These are phyloP conservation scores for Phytophthora pinifolia DNA, from an alignment of 352 stramenopile species.

Conservation along the genomic window DNA sequence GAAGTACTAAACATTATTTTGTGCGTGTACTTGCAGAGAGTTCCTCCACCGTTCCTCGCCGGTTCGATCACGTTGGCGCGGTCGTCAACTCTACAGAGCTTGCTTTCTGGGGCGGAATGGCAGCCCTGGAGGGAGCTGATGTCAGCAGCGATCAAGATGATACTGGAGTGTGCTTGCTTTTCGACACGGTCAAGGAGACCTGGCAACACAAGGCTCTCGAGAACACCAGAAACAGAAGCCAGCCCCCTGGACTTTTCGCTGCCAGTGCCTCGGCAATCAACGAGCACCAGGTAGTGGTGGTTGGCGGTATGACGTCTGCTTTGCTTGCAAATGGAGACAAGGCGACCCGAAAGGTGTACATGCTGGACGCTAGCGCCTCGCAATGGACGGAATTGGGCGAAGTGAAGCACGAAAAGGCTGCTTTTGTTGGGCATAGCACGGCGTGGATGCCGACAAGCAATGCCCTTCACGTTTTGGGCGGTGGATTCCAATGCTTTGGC, in stretches of 20 bases:
- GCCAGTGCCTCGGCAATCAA: slow-evolving; percentile 49
- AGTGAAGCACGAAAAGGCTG: slow-evolving; percentile 44
- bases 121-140: slow-evolving; percentile 37
- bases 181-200: slow-evolving; percentile 45
- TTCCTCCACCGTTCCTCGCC: slow-evolving; percentile 10
- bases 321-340: slow-evolving; percentile 39
- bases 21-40: slow-evolving; percentile 19
- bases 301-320: slow-evolving; percentile 51
- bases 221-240: slow-evolving; percentile 33
- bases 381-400: slow-evolving; percentile 59
- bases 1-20: neutral
- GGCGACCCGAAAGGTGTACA: slow-evolving; percentile 53
- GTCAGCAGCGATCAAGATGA: slow-evolving; percentile 18
- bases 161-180: slow-evolving; percentile 38
- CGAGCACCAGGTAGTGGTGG: slow-evolving; percentile 56
- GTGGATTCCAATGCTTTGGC: slow-evolving; percentile 84
- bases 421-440: slow-evolving; percentile 57
- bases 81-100: slow-evolving; percentile 53
- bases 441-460: slow-evolving; percentile 49
- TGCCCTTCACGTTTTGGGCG: slow-evolving; percentile 58
- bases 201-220: slow-evolving; percentile 47
- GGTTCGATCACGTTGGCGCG: slow-evolving; percentile 66
- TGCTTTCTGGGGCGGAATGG: slow-evolving; percentile 62
- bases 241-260: slow-evolving; percentile 42
- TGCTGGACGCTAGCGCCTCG: slow-evolving; percentile 45